phyloP scores from a whole-genome alignment of 1,139 yeast species.

The Hyphopichia buzzinii region DNA sequence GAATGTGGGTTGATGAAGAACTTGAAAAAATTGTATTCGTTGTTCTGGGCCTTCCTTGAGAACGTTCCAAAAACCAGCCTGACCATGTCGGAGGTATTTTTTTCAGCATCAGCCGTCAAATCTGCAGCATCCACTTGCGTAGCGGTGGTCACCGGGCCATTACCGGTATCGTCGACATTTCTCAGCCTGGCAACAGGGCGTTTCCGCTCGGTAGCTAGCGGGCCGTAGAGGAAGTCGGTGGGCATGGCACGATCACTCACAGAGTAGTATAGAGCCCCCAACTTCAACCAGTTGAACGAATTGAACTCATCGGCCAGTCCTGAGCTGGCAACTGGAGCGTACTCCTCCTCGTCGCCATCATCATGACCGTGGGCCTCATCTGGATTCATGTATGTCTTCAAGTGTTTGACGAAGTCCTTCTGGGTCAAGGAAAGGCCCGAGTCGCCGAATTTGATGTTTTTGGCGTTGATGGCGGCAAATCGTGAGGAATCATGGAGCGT shows the following conservation, averaged over 20 bases:
- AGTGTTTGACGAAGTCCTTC: constrained; percentile 42
- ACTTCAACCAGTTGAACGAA: constrained; percentile 53
- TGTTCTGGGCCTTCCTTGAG: constrained; percentile 24
- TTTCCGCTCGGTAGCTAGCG: constrained; percentile 62
- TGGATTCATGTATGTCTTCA: constrained; percentile 35
- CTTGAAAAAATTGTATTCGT: constrained; percentile 56
- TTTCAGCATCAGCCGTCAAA: constrained; percentile 45
- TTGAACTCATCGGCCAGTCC: constrained; percentile 23
- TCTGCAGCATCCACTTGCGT: constrained; percentile 51
- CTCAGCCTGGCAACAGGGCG: constrained; percentile 34
- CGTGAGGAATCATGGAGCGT: constrained; percentile 39
- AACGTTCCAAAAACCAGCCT: constrained; percentile 43
- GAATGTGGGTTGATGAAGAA: constrained; percentile 74
- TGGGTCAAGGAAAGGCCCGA: constrained; percentile 48
- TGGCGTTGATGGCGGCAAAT: constrained; percentile 51
- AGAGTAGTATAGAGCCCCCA: constrained; percentile 55
- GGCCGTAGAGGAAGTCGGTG: constrained; percentile 68
- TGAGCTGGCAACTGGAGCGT: constrained; percentile 1
- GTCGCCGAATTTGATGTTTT: constrained; percentile 56
- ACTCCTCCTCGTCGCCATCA: constrained; percentile 13
- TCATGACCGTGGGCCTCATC: constrained; percentile 12
- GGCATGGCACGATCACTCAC: constrained; percentile 49
- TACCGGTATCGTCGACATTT: constrained; percentile 43
- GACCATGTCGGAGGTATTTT: constrained; percentile 63
- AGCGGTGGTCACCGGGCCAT: constrained; percentile 48